phyloP scores from a whole-genome alignment of 2,329 filamentous ascomycete genomes.

The Chaetomiaceae sp. region DNA sequence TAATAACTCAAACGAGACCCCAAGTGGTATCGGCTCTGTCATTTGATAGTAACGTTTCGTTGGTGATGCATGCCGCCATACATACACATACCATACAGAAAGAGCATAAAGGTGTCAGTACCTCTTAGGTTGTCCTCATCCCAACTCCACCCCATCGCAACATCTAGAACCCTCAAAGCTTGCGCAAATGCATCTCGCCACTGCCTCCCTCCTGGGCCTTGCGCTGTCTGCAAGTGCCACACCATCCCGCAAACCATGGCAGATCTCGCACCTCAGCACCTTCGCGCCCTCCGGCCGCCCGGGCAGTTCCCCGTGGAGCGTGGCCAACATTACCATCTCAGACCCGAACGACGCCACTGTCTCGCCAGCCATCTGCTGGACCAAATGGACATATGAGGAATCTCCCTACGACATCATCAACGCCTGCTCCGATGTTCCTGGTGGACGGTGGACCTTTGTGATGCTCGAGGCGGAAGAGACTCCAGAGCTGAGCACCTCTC shows the following conservation, averaged over 20 bases:
- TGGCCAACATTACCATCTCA: conserved; percentile 16
- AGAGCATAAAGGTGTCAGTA: too few species aligned
- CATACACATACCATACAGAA: too few species aligned
- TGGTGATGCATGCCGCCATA: too few species aligned
- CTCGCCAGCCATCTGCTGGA: background rate
- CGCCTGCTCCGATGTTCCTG: conserved; percentile 4
- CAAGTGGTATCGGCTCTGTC: too few species aligned
- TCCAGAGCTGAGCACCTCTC: background rate
- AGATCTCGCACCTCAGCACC: conserved; percentile 6
- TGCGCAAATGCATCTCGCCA: background rate
- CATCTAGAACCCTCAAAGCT: too few species aligned
- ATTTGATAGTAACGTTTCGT: too few species aligned
- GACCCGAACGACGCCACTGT: conserved; percentile 8
- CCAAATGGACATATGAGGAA: conserved; percentile 2
- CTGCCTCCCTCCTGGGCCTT: background rate
- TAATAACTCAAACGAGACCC: too few species aligned
- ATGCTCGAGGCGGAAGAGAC: conserved; percentile 10
- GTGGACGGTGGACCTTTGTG: conserved; percentile 4
- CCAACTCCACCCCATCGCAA: too few species aligned
- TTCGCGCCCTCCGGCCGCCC: conserved; percentile 13
- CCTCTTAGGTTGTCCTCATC: too few species aligned
- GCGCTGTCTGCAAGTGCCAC: background rate
- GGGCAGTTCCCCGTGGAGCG: conserved; percentile 3
- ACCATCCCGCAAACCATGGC: conserved; percentile 5
- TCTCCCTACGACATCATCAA: conserved; percentile 1